Evolutionary conservation across 2,329 filamentous ascomycete species (phyloP), one percentile per base, ranked within the genome.

Genomic region (Cercospora zeae-maydis): DNA sequence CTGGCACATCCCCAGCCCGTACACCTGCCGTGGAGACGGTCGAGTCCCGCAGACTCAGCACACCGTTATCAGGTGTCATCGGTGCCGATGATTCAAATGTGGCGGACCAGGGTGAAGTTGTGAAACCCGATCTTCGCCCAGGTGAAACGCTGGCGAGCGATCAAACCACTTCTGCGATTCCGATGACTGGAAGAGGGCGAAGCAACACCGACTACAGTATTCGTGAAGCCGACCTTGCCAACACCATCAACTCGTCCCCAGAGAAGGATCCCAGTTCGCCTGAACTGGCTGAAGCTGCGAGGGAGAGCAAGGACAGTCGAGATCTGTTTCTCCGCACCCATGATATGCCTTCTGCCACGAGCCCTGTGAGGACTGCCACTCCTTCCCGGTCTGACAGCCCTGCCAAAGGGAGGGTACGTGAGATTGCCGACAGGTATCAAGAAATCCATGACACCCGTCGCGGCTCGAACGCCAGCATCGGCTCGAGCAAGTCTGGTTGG

Each of bases 1-100:
- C 81, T 16, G 81, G 80, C 47, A 86, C 86, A 62, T 88, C 84
- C 62, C 86, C 86, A 33, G 86, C 85, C n/a, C 82, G 83, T 53
- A 83, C 80, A 33, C 85, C 86, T 3, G 77, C 79, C 21, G 70
- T 88, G 34, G 80, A 80, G 49, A 76, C 80, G n/a, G 62, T 62
- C 4, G 65, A 64, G n/a, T 58, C 64, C 42, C 64, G 63, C 27
- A 61, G 71, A 24, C 59, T 74, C 27, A 73, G 72, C 51, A 64
- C 63, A 16, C 69, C 71, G 2, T 66, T 73, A 66, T 62, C 68
- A 36, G 72, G 72, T 19, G 68, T 71, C 39, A 59, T 70, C 36
- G 62, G 52, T n/a, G 24, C 64, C 14, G 70, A 71, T 33, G 62
- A 67, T 14, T 67, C 69, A 36, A 67, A 70, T 55, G 66, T 70